A percentile compares a stretch with the other conserved stretches of the same genome.
phyloP scores from a whole-genome alignment of 2,329 filamentous ascomycete species.

The Tolypocladium cylindrosporum region DNA sequence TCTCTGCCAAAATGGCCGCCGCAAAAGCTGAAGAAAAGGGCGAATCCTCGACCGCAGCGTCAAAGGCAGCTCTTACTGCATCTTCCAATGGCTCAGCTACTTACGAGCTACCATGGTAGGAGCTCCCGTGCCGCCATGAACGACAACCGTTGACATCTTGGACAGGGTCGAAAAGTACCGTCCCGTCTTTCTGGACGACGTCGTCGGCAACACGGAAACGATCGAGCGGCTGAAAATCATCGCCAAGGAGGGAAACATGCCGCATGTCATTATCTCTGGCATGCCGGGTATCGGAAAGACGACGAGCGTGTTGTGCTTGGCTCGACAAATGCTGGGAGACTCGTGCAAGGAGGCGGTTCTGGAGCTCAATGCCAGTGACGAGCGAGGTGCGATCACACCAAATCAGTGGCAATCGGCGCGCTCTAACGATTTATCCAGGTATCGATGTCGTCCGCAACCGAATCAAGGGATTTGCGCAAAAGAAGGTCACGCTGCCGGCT shows the following conservation, averaged over 20 bases:
- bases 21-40: slow-evolving; percentile 41
- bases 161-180: slow-evolving; percentile 96
- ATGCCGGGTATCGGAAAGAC: slow-evolving; percentile 99
- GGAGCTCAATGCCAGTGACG: slow-evolving; percentile 92
- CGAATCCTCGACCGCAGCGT: slow-evolving; percentile 51
- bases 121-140: not conserved
- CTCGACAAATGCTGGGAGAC: slow-evolving; percentile 81
- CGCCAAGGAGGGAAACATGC: slow-evolving; percentile 97
- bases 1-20: slow-evolving; percentile 32
- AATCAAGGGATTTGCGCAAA: slow-evolving; percentile 97
- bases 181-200: slow-evolving; percentile 87
- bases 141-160: slow-evolving; percentile 7
- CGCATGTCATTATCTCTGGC: slow-evolving; percentile 97
- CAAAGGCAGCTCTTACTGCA: slow-evolving; percentile 44
- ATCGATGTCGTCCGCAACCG: slow-evolving; percentile 96
- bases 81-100: slow-evolving; percentile 39
- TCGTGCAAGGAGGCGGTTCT: slow-evolving; percentile 95
- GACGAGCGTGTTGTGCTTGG: slow-evolving; percentile 86
- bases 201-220: slow-evolving; percentile 96
- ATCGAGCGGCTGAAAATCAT: slow-evolving; percentile 97
- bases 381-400: slow-evolving; percentile 54
- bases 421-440: slow-evolving; percentile 33
- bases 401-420: not conserved
- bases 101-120: slow-evolving; percentile 74
- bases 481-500: slow-evolving; percentile 88